Evolutionary conservation across 768 basidiomycete genomes (phyloP), one percentile per base, ranked within the genome.

Genomic region (Phaeolepiota aurea): DNA sequence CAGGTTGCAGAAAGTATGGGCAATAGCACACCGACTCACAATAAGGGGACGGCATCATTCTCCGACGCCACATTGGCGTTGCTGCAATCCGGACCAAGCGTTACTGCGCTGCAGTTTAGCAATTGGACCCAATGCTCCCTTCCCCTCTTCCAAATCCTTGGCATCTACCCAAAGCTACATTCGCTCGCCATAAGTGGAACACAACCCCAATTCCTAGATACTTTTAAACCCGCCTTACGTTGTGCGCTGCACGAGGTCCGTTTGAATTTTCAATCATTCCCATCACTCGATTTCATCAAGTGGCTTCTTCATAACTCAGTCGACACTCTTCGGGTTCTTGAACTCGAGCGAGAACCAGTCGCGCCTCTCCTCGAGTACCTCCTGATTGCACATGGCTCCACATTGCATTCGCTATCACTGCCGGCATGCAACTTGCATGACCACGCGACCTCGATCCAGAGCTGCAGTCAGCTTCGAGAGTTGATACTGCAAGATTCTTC

Each of bases 121-220:
- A 86, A 87, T 53, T 85, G 80, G 81, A 78, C 83, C 9, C 72
- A 78, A 45, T 77, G 81, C 52, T 58, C 68, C 37, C 58, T 72
- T 30, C 62, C 71, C 12, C 60, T 85, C 38, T 60, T 67, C 35
- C 78, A 82, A 55, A 70, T 87, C 30, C 72, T 86, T 46, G 69
- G 73, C 38, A 61, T 79, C 41, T 85, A 78, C 74, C 69, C 80
- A 2, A 63, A 69, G 12, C 59, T 87, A 41, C 62, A 61, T 40
- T 68, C 71, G 15, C 71, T 87, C 22, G 64, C 70, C 38, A 66
- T 82, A 31, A 69, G 72, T 43, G 82, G 81, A 21, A 74, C 72
- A n/a, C 62, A 66, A 3, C 78, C 81, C 5, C 63, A 67, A 42
- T 67, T 69, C 18, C 60, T 65, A 31, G 61, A 19, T 5, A 35